Evolutionary conservation across 345 rosid genomes (phyloP), one percentile per base, ranked within the genome.

Genomic region (Lumnitzera littorea): DNA sequence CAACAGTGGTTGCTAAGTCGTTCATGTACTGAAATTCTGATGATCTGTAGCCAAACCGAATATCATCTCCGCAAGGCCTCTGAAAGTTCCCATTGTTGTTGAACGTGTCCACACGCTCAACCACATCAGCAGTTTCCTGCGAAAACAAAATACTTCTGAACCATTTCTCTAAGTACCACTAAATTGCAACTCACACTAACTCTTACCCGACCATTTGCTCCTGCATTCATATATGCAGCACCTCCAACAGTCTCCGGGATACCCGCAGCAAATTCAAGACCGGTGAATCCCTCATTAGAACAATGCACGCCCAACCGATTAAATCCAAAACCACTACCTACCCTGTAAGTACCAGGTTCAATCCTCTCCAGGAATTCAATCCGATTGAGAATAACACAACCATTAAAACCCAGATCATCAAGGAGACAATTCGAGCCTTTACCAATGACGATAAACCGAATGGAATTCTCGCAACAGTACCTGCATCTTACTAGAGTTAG

Each of bases 401-500:
- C 78, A 48, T 69, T 57, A 27, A 77, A 77, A 50, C 73, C 78
- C 64, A 63, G 14, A 67, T 77, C 75, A 51, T 73, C 75, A 50
- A 77, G 70, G 16, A 77, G 68, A 67, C 75, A 77, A 31, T 77
- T 73, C 25, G 75, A 77, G 58, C 75, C 81, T 52, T 64, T 70
- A 15, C 78, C 78, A 13, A 72, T 57, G 11, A 77, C 47, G 27
- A 72, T 24, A 49, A 48, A 70, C 5, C 55, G 50, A 50, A 77
- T 51, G 48, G 69, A 64, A 47, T 51, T 47, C 60, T 50, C 61
- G 8, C 58, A 65, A 48, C 77, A 77, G 49, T 61, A 77, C 56
- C 80, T 72, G 70, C 71, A 61, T 46, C 27, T 15, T n/a, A 20
- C 11, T 13, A 48, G 25, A 43, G 47, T 57, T 15, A 27, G 50